Conservation (phyloP, 495 filamentous ascomycete species). For the Darksidea phi region DNA sequence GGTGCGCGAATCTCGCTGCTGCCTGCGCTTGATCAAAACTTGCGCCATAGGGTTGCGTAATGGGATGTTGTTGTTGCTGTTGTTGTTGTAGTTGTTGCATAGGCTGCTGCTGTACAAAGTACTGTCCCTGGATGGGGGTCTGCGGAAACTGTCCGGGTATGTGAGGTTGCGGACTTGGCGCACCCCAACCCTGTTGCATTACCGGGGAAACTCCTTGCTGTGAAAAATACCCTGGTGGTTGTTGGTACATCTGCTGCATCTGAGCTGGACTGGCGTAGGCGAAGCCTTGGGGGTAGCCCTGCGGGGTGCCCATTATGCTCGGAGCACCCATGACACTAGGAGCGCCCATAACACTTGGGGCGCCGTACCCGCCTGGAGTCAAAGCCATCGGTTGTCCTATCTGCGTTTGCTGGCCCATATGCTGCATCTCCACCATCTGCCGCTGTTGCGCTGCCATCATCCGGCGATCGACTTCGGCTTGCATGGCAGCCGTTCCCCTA, state of each 20-base stretch:
- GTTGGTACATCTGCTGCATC: constrained; percentile 25
- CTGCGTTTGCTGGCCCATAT: constrained; percentile 7
- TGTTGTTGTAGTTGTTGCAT: constrained; percentile 11
- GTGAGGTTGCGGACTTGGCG: constrained; percentile 21
- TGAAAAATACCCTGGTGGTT: constrained; percentile 30
- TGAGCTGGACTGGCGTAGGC: constrained; percentile 25
- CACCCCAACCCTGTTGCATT: constrained; percentile 18
- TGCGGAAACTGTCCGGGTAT: too few species aligned
- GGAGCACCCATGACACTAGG: neutral
- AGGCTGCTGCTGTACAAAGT: constrained; percentile 21
- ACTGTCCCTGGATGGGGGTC: constrained; percentile 21
- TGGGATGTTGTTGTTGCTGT: constrained; percentile 16
- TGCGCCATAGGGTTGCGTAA: constrained; percentile 29
- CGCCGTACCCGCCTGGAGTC: constrained; percentile 13
- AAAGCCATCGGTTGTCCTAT: constrained; percentile 16
- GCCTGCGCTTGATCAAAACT: constrained; percentile 33
- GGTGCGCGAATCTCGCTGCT: constrained; percentile 29
- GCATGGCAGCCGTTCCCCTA: constrained; percentile 26
- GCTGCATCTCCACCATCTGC: constrained; percentile 34
- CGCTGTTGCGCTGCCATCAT: constrained; percentile 29
- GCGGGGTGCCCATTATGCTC: constrained; percentile 21
- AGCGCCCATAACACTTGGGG: neutral
- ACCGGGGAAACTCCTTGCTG: constrained; percentile 9
- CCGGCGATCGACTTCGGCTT: constrained; percentile 33
- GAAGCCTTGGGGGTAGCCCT: constrained; percentile 13